Percentiles rank a stretch among this genome's conserved stretches.
phyloP scores from a whole-genome alignment of 202 grass and related monocot species.

The Brachypodium distachyon region DNA sequence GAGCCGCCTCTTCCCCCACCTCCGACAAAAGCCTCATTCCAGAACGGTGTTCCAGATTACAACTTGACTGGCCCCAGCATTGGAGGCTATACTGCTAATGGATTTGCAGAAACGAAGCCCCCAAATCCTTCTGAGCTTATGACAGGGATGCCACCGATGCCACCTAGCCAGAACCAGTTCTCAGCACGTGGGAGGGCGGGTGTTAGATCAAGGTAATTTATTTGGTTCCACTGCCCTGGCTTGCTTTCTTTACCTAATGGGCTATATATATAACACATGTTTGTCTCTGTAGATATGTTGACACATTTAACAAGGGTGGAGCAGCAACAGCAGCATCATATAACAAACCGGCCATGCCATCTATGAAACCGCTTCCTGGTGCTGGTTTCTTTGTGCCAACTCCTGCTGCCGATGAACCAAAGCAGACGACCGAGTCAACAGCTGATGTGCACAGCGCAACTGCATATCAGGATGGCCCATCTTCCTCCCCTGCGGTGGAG shows the following conservation, averaged over 20 bases:
- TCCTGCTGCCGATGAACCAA: slow-evolving; percentile 9
- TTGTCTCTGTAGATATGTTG: slow-evolving; percentile 55
- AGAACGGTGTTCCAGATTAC: slow-evolving; percentile 44
- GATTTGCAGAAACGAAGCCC: slow-evolving; percentile 23
- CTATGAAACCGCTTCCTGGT: slow-evolving; percentile 37
- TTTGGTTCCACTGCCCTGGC: neutral
- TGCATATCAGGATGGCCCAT: slow-evolving; percentile 1
- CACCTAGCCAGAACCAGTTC: slow-evolving; percentile 90
- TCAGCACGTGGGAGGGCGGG: slow-evolving; percentile 65
- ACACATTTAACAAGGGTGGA: slow-evolving; percentile 94
- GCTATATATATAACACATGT: neutral
- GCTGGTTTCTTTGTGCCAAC: slow-evolving; percentile 75
- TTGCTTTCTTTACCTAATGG: neutral
- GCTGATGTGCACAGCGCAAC: slow-evolving; percentile 1
- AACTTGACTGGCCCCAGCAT: slow-evolving; percentile 17
- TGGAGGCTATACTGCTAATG: slow-evolving; percentile 30
- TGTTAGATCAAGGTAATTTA: slow-evolving; percentile 74
- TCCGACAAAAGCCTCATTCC: slow-evolving; percentile 52
- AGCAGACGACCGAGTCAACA: slow-evolving; percentile 15
- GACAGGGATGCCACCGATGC: slow-evolving; percentile 61
- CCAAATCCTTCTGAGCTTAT: slow-evolving; percentile 24
- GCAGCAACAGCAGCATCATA: slow-evolving; percentile 36
- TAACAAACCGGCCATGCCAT: slow-evolving; percentile 42
- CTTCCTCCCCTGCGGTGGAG: slow-evolving; percentile 7
- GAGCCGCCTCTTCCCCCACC: slow-evolving; percentile 71